Evolutionary conservation across 2,329 filamentous ascomycete genomes (phyloP).

Genomic region (Daldinia eschscholtzii): DNA sequence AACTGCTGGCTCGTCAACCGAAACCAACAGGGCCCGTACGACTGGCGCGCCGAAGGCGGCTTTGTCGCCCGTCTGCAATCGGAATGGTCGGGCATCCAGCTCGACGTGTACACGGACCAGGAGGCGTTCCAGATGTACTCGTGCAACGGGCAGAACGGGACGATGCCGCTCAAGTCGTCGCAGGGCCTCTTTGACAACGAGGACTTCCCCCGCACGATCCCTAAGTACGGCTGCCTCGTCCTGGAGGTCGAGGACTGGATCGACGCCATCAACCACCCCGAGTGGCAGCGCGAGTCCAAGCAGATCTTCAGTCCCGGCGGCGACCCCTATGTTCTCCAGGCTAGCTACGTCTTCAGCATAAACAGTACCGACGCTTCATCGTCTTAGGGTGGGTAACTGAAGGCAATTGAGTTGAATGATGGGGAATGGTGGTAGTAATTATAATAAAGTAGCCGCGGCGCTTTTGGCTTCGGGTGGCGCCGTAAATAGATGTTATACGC

Average conservation of each 20-base stretch:
- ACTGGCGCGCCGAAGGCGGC: conserved; percentile 70
- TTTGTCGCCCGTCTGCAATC: conserved; percentile 77
- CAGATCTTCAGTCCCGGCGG: conserved; percentile 72
- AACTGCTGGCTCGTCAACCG: conserved; percentile 79
- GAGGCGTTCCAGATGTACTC: conserved; percentile 90
- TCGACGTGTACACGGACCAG: conserved; percentile 87
- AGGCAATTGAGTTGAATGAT: not conserved
- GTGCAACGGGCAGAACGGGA: conserved; percentile 82
- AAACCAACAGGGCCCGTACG: conserved; percentile 65
- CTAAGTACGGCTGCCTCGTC: conserved; percentile 86
- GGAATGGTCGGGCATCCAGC: conserved; percentile 82
- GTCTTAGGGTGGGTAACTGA: conserved; percentile 42
- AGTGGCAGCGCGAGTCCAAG: conserved; percentile 78
- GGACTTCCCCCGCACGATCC: conserved; percentile 71
- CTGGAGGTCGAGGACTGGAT: conserved; percentile 96
- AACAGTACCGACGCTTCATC: conserved; percentile 50
- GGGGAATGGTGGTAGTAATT: conserved; percentile 8
- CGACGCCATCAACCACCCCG: conserved; percentile 90
- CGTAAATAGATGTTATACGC: conserved; percentile 13
- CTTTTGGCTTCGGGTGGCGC: conserved; percentile 1
- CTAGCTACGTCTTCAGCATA: conserved; percentile 71
- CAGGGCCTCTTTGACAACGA: conserved; percentile 72
- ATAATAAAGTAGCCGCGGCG: conserved; percentile 7
- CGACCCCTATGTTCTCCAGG: conserved; percentile 72
- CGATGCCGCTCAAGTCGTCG: conserved; percentile 74